Evolutionary conservation across 805 yeast genomes (phyloP).

Genomic region (Lipomyces orientalis): DNA sequence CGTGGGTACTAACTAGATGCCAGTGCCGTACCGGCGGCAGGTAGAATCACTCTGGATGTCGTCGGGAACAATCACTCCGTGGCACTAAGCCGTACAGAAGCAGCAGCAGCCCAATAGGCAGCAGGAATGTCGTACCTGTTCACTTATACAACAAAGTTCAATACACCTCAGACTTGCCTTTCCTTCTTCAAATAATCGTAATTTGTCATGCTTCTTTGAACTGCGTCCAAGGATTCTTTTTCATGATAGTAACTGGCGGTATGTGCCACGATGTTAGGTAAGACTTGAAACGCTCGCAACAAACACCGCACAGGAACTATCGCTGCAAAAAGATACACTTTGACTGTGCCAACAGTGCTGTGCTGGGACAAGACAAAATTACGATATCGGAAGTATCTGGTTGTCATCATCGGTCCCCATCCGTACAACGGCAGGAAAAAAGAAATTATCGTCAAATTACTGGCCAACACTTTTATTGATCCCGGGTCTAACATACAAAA

Average conservation of each 20-base stretch:
- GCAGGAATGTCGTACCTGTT: not conserved
- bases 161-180: conserved; percentile 37
- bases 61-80: not conserved
- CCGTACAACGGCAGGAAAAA: not conserved
- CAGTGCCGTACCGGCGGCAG: not conserved
- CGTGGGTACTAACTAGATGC: not conserved
- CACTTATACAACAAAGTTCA: not conserved
- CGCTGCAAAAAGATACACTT: not conserved
- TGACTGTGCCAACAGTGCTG: not conserved
- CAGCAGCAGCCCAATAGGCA: too few species aligned
- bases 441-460: not conserved
- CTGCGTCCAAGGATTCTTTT: not conserved
- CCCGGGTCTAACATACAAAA: not conserved
- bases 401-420: conserved; percentile 22
- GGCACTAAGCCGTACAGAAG: not conserved
- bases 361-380: not conserved
- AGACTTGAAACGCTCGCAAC: conserved; percentile 7
- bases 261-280: conserved; percentile 7
- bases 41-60: not conserved
- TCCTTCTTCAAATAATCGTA: conserved; percentile 25
- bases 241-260: not conserved
- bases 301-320: not conserved
- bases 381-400: conserved; percentile 34
- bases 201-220: not conserved
- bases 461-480: not conserved